Evolutionary conservation across 495 filamentous ascomycete species (phyloP).

Genomic region (Neurospora hispaniola): DNA sequence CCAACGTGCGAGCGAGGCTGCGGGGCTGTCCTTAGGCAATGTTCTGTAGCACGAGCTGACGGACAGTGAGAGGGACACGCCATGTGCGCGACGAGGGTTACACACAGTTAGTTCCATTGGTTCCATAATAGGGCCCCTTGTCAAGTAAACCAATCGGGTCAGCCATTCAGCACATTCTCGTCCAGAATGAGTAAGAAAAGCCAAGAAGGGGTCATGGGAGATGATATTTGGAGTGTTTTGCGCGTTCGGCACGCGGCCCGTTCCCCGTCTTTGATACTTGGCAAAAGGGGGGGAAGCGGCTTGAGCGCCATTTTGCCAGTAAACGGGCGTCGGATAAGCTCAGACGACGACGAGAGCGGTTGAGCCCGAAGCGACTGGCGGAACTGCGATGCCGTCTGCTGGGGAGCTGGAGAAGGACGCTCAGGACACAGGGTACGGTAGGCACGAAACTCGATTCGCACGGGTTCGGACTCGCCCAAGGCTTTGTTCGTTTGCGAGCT

Average conservation of each 20-base stretch:
- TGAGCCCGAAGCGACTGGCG: neutral
- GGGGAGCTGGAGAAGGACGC: neutral
- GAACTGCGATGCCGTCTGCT: neutral
- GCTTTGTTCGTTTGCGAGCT: neutral
- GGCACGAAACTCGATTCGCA: neutral
- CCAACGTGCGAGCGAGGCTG: neutral
- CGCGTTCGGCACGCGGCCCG: constrained; percentile 4
- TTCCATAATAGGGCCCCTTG: neutral
- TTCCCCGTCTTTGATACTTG: constrained; percentile 1
- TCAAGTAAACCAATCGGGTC: neutral
- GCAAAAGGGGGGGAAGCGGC: neutral
- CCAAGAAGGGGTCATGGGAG: neutral
- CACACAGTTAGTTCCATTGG: neutral
- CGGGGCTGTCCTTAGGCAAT: neutral
- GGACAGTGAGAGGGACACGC: neutral
- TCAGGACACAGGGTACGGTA: neutral
- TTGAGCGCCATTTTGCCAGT: neutral
- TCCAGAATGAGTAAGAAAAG: neutral
- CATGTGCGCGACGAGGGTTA: neutral
- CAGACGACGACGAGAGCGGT: neutral
- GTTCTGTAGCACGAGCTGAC: neutral
- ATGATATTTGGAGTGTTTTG: neutral
- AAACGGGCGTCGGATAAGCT: neutral
- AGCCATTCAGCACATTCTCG: neutral
- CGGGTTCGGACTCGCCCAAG: neutral